Evolutionary conservation across 768 basidiomycete species (phyloP), one percentile per base, ranked within the genome.

Genomic region (Lentinula raphanica): DNA sequence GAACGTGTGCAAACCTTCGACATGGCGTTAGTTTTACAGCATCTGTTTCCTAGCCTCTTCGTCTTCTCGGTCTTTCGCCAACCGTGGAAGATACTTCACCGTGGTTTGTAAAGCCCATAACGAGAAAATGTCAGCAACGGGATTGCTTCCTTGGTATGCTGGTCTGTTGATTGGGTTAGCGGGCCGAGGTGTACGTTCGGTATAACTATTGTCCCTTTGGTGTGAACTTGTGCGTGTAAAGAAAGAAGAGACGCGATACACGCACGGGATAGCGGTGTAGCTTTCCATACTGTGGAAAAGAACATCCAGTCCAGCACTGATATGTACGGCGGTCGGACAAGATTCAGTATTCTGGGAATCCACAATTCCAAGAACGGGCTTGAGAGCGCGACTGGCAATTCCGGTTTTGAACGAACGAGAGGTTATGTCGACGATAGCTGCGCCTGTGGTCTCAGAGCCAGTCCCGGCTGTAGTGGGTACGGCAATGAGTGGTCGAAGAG

Each of bases 221-320:
- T 28, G 36, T 28, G 39, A 36, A 35, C 17, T 35, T 25, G 25
- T 29, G 45, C 27, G 35, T 42, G 23, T 19, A 49, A 68, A 68
- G 27, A 66, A 56, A 40, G 64, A 61, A 66, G 54, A 40, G 64
- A 61, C 2, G 61, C 66, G 63, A 36, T 9, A 7, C 6, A 28
- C 83, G 69, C 67, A 96, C 85, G 92, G 94, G 62, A 97, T 94
- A 5, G 94, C 91, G 7, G 94, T 96, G 69, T 90, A 96, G 59
- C 88, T 93, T 71, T 98, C 95, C 72, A 98, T 77, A 54, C 94
- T 92, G 65, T 98, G 96, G 82, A 98, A 98, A 32, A 98, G 75
- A 2, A 97, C 94, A 68, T 98, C 96, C 46, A 98, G 79, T 3
- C 96, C 96, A n/a, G 94, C 82, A 60, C 90, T 91, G 64, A 98